Base-by-base conservation (phyloP, 2,329 filamentous ascomycete species). In the Huntiella bhutanensis region DNA sequence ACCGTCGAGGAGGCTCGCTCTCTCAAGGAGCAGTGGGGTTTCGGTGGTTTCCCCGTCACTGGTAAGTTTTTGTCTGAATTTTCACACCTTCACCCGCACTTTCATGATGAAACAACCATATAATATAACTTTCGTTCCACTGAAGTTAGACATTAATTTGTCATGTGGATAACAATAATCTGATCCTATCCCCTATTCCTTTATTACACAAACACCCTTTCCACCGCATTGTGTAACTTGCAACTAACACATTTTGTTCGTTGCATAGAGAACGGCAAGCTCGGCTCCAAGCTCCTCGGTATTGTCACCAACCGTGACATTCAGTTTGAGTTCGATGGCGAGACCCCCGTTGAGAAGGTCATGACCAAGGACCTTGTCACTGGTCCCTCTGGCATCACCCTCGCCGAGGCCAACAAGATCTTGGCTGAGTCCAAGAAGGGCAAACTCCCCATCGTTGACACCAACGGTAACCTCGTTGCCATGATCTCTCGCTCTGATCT, bases 111-210 rank as follows among this genome's bases (percentile, higher is more conserved):
- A 84, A 71, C 74, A 71, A 75, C 69, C 71, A 66, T 69, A 71
- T 73, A 69, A 66, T 75, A 82, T 95, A 96, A 96, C 91, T 98
- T 98, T 98, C 91, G 91, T 98, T 98, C 91, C 88, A 88, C 91
- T 85, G 84, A 73, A 92, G 48, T 80, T 81, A 32, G 48, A 49
- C 48, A 82, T 79, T 73, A 52, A 68, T 77, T 73, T 74, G 82
- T 84, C 73, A 69, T 94, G 86, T 75, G 84, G 86, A 94, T 49
- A 49, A 47, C 35, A 33, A 49, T 49, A 45, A 15, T 65, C 48
- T 49, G 48, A 49, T 22, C 36, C 36, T 13, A 15, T 38, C 37
- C 37, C 19, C 19, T 28, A n/a, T 22, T 60, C 67, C 64, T 62
- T 64, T 69, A 63, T 67, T 54, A 57, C 56, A 56, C 57, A 51